Conservation (phyloP, 2,329 filamentous ascomycete species). For the Onygena corvina region DNA sequence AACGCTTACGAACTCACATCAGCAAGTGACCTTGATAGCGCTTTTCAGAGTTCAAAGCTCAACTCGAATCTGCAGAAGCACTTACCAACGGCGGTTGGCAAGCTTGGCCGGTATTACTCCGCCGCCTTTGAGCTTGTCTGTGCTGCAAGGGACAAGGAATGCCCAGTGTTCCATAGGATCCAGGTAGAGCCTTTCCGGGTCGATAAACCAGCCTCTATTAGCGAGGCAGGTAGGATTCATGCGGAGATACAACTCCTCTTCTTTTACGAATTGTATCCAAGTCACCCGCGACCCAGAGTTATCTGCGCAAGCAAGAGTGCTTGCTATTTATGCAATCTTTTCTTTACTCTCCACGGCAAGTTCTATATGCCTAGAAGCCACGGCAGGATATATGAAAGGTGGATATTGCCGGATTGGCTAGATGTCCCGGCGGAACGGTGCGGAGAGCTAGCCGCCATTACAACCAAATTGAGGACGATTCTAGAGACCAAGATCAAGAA, state of each 20-base stretch:
- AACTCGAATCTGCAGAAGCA: background rate
- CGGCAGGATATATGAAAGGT: constrained; percentile 12
- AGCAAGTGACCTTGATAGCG: background rate
- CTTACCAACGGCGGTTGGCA: background rate
- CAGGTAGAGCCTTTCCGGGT: background rate
- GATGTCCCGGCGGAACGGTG: background rate
- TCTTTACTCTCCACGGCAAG: constrained; percentile 10
- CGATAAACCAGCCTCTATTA: background rate
- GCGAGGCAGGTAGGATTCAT: constrained; percentile 5
- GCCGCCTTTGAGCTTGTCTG: background rate
- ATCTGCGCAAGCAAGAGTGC: constrained; percentile 14
- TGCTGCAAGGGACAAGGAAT: background rate
- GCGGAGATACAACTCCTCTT: constrained; percentile 14
- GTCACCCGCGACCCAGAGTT: constrained; percentile 5
- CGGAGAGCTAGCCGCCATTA: background rate
- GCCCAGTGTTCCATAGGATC: background rate
- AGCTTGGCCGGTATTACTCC: constrained; percentile 1
- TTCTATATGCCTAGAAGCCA: constrained; percentile 13
- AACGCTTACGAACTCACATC: background rate
- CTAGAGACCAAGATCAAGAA: background rate
- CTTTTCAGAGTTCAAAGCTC: background rate
- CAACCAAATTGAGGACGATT: background rate
- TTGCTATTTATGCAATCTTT: constrained; percentile 14
- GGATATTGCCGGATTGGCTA: constrained; percentile 11
- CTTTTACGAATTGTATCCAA: constrained; percentile 10